Conservation (phyloP, 176 grass and related monocot genomes). For the Triticum aestivum region IWGSC_CS_RefSeq_v2.1 NC_057796.1:403344997-403345496, state of each 20-base stretch:
- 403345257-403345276: background rate
- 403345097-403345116: background rate
- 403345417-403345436: background rate
- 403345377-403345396: background rate
- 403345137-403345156: background rate
- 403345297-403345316: conserved; percentile 5
- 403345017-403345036: background rate
- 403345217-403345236: background rate
- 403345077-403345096: background rate
- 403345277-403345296: background rate
- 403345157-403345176: background rate
- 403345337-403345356: background rate
- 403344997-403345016: background rate
- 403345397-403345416: background rate
- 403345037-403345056: background rate
- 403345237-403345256: background rate
- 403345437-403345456: background rate
- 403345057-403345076: conserved; percentile 5
- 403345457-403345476: background rate
- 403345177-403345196: background rate
- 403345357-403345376: background rate
- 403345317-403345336: background rate
- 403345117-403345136: background rate
- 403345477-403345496: background rate
- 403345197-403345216: background rate